Conservation (phyloP, 768 basidiomycete genomes). For the Candolleomyces efflorescens region DNA sequence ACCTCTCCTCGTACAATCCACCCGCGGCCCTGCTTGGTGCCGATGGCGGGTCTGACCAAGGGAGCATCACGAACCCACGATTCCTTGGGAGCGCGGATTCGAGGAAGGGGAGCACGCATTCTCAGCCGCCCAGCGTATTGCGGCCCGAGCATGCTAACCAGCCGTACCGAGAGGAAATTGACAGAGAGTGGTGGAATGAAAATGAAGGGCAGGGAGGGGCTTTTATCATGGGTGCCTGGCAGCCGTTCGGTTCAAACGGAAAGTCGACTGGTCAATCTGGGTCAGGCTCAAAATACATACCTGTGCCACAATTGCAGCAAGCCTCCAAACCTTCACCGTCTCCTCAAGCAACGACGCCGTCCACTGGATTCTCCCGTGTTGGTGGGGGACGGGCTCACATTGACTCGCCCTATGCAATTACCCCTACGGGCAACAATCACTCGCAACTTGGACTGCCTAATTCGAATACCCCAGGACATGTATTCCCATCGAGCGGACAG, state of each 20-base stretch:
- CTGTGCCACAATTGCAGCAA: slow-evolving; percentile 25
- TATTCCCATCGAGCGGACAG: slow-evolving; percentile 58
- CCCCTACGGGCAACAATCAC: slow-evolving; percentile 17
- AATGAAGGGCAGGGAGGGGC: slow-evolving; percentile 9
- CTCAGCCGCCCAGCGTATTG: slow-evolving; percentile 65
- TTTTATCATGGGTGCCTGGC: slow-evolving; percentile 95
- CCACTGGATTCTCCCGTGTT: slow-evolving; percentile 73
- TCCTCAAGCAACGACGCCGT: slow-evolving; percentile 24
- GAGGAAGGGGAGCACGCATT: slow-evolving; percentile 49
- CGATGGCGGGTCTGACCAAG: slow-evolving; percentile 17
- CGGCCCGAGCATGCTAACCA: slow-evolving; percentile 75
- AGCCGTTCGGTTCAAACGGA: slow-evolving; percentile 37
- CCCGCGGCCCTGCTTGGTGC: slow-evolving; percentile 28
- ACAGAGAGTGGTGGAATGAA: slow-evolving; percentile 56
- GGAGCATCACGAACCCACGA: slow-evolving; percentile 27
- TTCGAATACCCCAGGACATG: slow-evolving; percentile 47
- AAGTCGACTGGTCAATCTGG: slow-evolving; percentile 39
- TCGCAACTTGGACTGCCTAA: slow-evolving; percentile 6
- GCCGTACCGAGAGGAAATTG: slow-evolving; percentile 75
- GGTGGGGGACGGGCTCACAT: slow-evolving; percentile 86
- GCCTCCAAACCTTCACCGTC: neutral
- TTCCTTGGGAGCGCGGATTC: slow-evolving; percentile 30
- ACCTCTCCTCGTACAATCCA: slow-evolving; percentile 49
- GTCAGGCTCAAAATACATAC: slow-evolving; percentile 28
- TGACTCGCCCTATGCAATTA: slow-evolving; percentile 79